Base-by-base conservation (phyloP, 1,139 yeast species). In the Blastobotrys apis region DNA sequence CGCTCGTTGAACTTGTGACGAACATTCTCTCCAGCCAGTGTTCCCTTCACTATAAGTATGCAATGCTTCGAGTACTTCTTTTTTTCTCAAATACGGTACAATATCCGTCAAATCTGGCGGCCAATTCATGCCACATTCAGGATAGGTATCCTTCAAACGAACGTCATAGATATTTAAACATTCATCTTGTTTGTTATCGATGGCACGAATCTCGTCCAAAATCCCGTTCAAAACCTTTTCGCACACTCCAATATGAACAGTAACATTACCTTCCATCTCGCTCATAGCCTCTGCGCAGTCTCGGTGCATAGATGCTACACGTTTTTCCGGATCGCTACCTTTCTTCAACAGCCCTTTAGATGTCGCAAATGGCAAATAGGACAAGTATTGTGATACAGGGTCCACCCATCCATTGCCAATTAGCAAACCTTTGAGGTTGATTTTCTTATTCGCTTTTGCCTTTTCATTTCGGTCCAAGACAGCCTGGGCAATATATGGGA, bases 341-440 rank as follows among this genome's bases (percentile, higher is more conserved):
- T 53, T 51, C 29, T 69, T 59, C 8, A 92, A 65, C 6, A 92
- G 54, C 0, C 81, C 83, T 5, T 78, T 73, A 16, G 80, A 73
- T 35, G 80, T 55, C 1, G 85, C 73, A 63, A 74, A 90, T 1
- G 95, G 95, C 31, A 86, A 65, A 57, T 84, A 88, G 13, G 95
- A 78, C 48, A 87, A 70, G 46, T 94, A 81, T 65, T 92, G 98
- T 43, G 77, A 75, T 51, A 80, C 77, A 1, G 97, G 97, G 33
- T 88, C 90, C n/a, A 92, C 78, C 95, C 96, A 92, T 1, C 97
- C 97, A 65, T 92, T 92, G 9, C 97, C 97, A 47, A 92, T 83
- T 53, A 88, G 55, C n/a, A 86, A 60, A 0, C 90, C 92, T 50
- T 75, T 71, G 46, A 90, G 61, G 47, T 81, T 70, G 51, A 76